Conservation (phyloP, 225 moss, liverwort and hornwort genomes). For the Ulota crispa region DNA sequence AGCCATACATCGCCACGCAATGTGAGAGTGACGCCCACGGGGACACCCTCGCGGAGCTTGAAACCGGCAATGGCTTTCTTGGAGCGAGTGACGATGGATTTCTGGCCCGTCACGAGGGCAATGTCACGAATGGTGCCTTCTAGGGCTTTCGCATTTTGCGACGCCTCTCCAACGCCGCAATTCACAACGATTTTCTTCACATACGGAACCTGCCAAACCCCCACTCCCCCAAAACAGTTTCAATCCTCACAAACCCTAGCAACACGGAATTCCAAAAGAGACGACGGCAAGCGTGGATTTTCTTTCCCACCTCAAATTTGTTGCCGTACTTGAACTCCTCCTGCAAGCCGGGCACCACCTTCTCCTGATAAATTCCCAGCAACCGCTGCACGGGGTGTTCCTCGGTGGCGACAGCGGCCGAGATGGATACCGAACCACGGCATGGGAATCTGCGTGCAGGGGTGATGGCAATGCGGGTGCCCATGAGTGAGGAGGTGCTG, state of each 20-base stretch:
- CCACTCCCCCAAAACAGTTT: background rate
- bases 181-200: constrained; percentile 81
- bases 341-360: constrained; percentile 69
- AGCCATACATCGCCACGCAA: constrained; percentile 79
- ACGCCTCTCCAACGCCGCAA: constrained; percentile 96
- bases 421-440: constrained; percentile 19
- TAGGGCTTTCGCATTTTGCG: constrained; percentile 88
- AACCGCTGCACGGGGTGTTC: constrained; percentile 52
- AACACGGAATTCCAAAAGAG: background rate
- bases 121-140: constrained; percentile 85
- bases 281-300: background rate
- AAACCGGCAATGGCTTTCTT: constrained; percentile 93
- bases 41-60: constrained; percentile 80
- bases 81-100: constrained; percentile 78
- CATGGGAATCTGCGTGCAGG: constrained; percentile 8
- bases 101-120: constrained; percentile 77
- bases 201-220: constrained; percentile 58
- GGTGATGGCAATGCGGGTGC: constrained; percentile 32
- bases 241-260: background rate
- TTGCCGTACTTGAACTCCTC: constrained; percentile 87
- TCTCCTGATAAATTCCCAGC: constrained; percentile 55
- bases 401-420: constrained; percentile 25
- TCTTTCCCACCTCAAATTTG: constrained; percentile 48
- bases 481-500: constrained; percentile 22
- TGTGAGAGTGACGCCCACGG: constrained; percentile 82